These are phyloP conservation scores for Mucor ambiguus DNA, from an alignment of 371 early-diverging fungal species.

Conservation along the genomic window DNA sequence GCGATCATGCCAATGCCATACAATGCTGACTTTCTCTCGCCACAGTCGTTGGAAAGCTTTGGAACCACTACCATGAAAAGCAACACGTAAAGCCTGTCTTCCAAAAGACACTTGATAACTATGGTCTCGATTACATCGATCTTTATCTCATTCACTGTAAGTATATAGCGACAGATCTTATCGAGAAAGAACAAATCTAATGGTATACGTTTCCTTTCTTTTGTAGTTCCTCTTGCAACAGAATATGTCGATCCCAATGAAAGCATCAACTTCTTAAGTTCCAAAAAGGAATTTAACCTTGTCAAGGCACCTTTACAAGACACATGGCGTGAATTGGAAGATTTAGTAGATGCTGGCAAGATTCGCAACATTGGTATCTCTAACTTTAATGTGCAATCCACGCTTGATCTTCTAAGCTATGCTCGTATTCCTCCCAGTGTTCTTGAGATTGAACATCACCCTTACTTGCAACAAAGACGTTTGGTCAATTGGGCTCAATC, in stretches of 20 bases:
- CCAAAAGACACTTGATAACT: slow-evolving; percentile 47
- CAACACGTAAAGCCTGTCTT: slow-evolving; percentile 51
- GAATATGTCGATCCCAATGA: slow-evolving; percentile 7
- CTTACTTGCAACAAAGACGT: slow-evolving; percentile 29
- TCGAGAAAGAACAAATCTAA: no score
- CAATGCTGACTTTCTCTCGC: neutral
- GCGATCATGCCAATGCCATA: neutral
- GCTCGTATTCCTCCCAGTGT: slow-evolving; percentile 36
- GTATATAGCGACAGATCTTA: neutral
- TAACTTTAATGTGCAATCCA: slow-evolving; percentile 51
- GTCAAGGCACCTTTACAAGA: slow-evolving; percentile 53
- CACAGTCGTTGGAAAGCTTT: slow-evolving; percentile 75
- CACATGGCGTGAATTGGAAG: slow-evolving; percentile 50
- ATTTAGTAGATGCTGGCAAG: slow-evolving; percentile 42
- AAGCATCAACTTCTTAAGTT: slow-evolving; percentile 23
- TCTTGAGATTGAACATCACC: slow-evolving; percentile 60
- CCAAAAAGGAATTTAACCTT: slow-evolving; percentile 10
- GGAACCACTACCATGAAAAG: slow-evolving; percentile 63
- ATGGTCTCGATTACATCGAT: slow-evolving; percentile 63
- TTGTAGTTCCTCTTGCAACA: slow-evolving; percentile 21
- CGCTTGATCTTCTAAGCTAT: slow-evolving; percentile 40
- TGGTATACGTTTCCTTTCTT: neutral
- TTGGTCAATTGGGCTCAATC: slow-evolving; percentile 7
- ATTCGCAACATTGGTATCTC: slow-evolving; percentile 63
- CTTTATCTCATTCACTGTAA: slow-evolving; percentile 57